Evolutionary conservation across 805 yeast species (phyloP).

Genomic region (Monosporozyma siamensis): DNA sequence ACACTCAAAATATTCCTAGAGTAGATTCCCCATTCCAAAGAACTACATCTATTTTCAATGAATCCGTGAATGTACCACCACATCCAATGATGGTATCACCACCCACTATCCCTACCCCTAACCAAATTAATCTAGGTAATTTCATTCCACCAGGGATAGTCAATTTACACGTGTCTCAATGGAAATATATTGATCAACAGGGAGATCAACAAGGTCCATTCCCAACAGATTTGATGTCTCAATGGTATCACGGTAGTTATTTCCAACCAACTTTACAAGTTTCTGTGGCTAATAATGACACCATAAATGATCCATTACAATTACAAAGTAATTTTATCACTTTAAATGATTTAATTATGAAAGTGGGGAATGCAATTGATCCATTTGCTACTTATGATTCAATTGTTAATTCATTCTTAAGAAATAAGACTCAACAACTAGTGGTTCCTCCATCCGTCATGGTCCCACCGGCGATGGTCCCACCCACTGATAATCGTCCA

Average conservation of each 20-base stretch:
- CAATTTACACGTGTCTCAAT: slow-evolving; percentile 32
- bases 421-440: not conserved
- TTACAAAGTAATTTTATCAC: slow-evolving; percentile 19
- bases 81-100: not conserved
- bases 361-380: slow-evolving; percentile 19
- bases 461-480: not conserved
- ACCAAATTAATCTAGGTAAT: not conserved
- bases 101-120: not conserved
- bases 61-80: too few species aligned
- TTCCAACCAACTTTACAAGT: slow-evolving; percentile 49
- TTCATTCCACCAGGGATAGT: not conserved
- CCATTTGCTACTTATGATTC: slow-evolving; percentile 23
- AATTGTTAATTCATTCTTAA: not conserved
- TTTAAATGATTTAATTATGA: slow-evolving; percentile 17
- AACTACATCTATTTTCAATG: slow-evolving; percentile 3
- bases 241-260: slow-evolving; percentile 62
- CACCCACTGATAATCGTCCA: too few species aligned
- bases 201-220: slow-evolving; percentile 83
- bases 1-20: not conserved
- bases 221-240: slow-evolving; percentile 63
- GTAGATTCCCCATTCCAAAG: not conserved
- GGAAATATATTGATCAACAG: slow-evolving; percentile 69
- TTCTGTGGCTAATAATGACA: slow-evolving; percentile 32
- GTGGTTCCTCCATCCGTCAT: not conserved
- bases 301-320: slow-evolving; percentile 7